phyloP scores from a whole-genome alignment of 2,329 filamentous ascomycete species.

The Fonsecaea multimorphosa region DNA sequence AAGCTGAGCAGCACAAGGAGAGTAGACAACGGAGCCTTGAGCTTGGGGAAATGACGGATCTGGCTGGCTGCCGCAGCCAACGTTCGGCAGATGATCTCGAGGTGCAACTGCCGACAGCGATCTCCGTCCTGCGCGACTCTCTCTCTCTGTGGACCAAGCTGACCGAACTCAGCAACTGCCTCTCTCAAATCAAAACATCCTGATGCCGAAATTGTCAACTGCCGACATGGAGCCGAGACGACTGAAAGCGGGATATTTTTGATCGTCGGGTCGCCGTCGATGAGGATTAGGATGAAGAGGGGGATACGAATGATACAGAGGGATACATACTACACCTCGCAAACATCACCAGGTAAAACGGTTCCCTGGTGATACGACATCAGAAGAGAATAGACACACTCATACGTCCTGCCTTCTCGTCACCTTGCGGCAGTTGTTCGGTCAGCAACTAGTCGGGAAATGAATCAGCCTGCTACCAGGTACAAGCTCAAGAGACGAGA shows the following conservation, averaged over 20 bases:
- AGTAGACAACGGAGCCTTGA: neutral
- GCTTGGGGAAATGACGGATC: neutral
- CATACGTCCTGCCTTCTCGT: neutral
- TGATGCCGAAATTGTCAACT: constrained; percentile 17
- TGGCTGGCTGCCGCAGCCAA: neutral
- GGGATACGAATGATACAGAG: neutral
- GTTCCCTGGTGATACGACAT: neutral
- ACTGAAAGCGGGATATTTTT: constrained; percentile 8
- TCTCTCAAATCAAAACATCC: neutral
- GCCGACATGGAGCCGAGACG: constrained; percentile 16
- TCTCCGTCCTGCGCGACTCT: neutral
- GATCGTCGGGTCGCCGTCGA: constrained; percentile 1
- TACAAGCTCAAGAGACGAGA: constrained; percentile 1
- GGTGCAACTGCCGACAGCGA: constrained; percentile 26
- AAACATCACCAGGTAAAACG: neutral
- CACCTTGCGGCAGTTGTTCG: constrained; percentile 17
- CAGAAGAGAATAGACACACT: neutral
- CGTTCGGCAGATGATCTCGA: constrained; percentile 25
- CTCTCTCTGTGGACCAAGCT: neutral
- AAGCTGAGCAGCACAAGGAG: neutral
- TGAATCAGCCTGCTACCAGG: neutral
- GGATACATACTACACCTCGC: neutral
- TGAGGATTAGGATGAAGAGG: neutral
- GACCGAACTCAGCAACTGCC: neutral
- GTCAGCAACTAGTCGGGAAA: constrained; percentile 11